These are phyloP conservation scores for Helicostylum pulchrum DNA, from an alignment of 192 early-diverging fungal genomes.

Conservation along the genomic window DNA sequence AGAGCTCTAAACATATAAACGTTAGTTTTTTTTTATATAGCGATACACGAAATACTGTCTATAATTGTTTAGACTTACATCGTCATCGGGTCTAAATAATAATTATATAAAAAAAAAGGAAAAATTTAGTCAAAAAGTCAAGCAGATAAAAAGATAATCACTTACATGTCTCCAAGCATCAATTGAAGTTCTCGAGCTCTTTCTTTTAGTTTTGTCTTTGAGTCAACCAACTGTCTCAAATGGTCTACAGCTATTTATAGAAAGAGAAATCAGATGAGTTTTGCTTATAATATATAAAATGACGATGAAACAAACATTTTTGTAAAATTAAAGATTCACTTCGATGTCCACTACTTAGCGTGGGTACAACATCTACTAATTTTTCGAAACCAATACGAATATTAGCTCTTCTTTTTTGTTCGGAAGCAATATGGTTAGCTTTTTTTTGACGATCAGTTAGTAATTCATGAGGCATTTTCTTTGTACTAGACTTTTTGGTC, in stretches of 20 bases:
- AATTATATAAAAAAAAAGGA: not conserved
- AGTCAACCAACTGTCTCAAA: conserved; percentile 60
- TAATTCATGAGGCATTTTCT: conserved; percentile 57
- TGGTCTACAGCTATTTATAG: conserved; percentile 61
- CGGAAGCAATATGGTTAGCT: conserved; percentile 90
- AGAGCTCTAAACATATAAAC: conserved; percentile 4
- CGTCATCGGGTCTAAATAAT: conserved; percentile 16
- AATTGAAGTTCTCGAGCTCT: conserved; percentile 45
- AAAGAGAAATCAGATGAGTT: not conserved
- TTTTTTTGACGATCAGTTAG: conserved; percentile 85
- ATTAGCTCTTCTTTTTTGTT: conserved; percentile 88
- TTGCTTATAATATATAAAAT: not conserved
- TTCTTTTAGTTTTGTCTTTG: conserved; percentile 50
- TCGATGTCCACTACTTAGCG: conserved; percentile 73
- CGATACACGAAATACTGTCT: not conserved
- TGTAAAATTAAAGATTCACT: conserved; percentile 83
- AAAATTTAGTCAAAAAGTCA: not conserved
- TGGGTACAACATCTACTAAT: conserved; percentile 82
- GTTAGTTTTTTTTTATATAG: no score
- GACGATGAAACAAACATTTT: conserved; percentile 45
- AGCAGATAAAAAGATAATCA: not conserved
- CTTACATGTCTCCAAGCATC: conserved; percentile 45
- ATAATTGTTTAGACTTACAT: conserved; percentile 12
- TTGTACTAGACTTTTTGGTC: not conserved
- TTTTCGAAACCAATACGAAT: conserved; percentile 88